phyloP scores from a whole-genome alignment of 306 rosid genomes.

The Aeschynomene evenia region DNA sequence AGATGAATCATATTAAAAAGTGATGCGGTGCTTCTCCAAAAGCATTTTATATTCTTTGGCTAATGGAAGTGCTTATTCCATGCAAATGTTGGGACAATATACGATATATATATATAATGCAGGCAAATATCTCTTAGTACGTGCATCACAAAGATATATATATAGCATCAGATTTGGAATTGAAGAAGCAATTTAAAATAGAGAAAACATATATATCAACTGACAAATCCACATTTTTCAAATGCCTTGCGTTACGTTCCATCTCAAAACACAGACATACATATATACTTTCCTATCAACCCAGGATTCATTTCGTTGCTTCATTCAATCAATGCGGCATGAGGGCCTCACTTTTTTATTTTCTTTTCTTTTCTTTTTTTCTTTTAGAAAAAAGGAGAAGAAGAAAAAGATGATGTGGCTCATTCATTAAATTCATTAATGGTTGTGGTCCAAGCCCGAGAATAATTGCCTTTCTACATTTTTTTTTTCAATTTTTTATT shows the following conservation, averaged over 20 bases:
- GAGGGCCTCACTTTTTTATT: not conserved
- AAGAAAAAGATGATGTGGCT: not conserved
- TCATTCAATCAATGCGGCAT: conserved; percentile 26
- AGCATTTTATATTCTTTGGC: not conserved
- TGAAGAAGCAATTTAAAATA: not conserved
- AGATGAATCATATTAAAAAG: not conserved
- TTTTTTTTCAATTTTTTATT: not conserved
- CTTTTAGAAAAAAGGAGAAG: not conserved
- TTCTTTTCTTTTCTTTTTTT: too few species aligned
- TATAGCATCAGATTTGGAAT: not conserved
- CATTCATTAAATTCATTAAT: conserved; percentile 21
- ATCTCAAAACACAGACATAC: not conserved
- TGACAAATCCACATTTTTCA: conserved; percentile 1
- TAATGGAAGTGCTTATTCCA: conserved; percentile 4
- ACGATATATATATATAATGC: not conserved
- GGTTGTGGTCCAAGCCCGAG: not conserved
- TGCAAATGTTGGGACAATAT: not conserved
- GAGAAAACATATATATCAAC: conserved; percentile 14
- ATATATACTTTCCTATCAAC: conserved; percentile 23
- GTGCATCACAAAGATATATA: too few species aligned
- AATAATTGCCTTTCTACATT: conserved; percentile 25
- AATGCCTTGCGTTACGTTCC: not conserved
- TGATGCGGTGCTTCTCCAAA: not conserved
- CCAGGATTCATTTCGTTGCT: conserved; percentile 20
- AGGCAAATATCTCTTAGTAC: not conserved